These are phyloP conservation scores for Pythium myriotylum DNA, from an alignment of 352 stramenopile genomes.

Conservation along the genomic window DNA sequence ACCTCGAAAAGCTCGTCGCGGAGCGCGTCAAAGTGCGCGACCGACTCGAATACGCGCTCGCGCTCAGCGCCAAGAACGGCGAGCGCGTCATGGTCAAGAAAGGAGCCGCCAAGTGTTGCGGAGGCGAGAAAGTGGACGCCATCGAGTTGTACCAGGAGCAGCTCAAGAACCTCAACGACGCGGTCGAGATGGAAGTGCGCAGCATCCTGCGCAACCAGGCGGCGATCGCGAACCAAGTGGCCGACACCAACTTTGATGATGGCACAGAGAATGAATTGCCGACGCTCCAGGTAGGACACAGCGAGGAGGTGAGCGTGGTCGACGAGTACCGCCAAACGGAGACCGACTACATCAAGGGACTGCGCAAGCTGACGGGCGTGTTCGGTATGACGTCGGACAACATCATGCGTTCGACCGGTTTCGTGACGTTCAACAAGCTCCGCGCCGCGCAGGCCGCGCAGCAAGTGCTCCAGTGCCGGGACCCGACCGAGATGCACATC, in stretches of 20 bases:
- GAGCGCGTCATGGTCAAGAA: slow-evolving; percentile 56
- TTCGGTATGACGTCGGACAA: slow-evolving; percentile 35
- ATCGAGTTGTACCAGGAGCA: slow-evolving; percentile 74
- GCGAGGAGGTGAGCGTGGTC: slow-evolving; percentile 8
- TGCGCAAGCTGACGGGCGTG: slow-evolving; percentile 36
- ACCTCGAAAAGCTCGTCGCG: slow-evolving; percentile 72
- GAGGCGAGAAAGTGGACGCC: slow-evolving; percentile 61
- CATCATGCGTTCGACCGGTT: slow-evolving; percentile 76
- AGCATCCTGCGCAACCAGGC: slow-evolving; percentile 68
- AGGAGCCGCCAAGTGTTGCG: slow-evolving; percentile 26
- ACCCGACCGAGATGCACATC: slow-evolving; percentile 73
- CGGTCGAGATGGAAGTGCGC: slow-evolving; percentile 79
- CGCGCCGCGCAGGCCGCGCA: slow-evolving; percentile 74
- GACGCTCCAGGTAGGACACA: slow-evolving; percentile 32
- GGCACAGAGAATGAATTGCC: slow-evolving; percentile 25
- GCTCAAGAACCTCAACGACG: slow-evolving; percentile 70
- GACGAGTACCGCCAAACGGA: slow-evolving; percentile 35
- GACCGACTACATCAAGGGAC: slow-evolving; percentile 57
- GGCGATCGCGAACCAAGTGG: slow-evolving; percentile 54
- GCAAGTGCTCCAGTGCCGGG: slow-evolving; percentile 74
- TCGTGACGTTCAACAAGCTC: slow-evolving; percentile 82
- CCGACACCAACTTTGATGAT: slow-evolving; percentile 43
- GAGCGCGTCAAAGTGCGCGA: slow-evolving; percentile 71
- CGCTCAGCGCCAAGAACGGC: slow-evolving; percentile 57
- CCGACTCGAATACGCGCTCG: slow-evolving; percentile 70